phyloP scores from a whole-genome alignment of 345 rosid genomes.

The Pseudoturritis turrita region DNA sequence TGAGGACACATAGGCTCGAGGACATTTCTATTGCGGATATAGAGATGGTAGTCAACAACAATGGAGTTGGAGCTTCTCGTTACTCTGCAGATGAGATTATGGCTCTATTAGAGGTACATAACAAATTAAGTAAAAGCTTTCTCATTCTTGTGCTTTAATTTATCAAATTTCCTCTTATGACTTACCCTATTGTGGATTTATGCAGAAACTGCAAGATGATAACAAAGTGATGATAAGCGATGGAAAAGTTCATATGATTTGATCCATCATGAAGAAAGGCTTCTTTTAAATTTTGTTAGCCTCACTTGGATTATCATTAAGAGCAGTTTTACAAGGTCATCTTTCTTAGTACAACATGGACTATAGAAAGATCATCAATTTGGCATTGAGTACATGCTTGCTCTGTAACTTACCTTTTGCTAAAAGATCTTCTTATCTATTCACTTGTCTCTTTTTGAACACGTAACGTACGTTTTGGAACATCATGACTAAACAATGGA shows the following conservation, averaged over 20 bases:
- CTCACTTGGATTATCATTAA: too few relatives aligned
- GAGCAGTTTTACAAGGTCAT: too few relatives aligned
- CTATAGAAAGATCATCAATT: too few relatives aligned
- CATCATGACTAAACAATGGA: too few relatives aligned
- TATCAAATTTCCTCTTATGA: not conserved
- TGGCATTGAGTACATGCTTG: too few relatives aligned
- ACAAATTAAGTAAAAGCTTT: not conserved
- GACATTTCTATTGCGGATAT: slow-evolving; percentile 64
- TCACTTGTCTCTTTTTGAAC: too few relatives aligned
- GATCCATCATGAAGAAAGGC: slow-evolving; percentile 4
- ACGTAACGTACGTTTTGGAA: too few relatives aligned
- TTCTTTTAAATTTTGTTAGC: too few relatives aligned
- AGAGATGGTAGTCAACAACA: slow-evolving; percentile 57
- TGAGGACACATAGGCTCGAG: slow-evolving; percentile 68
- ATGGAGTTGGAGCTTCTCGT: slow-evolving; percentile 39
- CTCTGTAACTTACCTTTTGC: too few relatives aligned
- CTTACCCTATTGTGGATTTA: not conserved
- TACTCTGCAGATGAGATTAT: slow-evolving; percentile 68
- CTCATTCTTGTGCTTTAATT: not conserved
- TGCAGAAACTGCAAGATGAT: slow-evolving; percentile 87
- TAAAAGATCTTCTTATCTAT: too few relatives aligned
- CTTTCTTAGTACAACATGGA: too few relatives aligned
- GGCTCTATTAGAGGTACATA: slow-evolving; percentile 63
- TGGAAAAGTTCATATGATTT: slow-evolving; percentile 68
- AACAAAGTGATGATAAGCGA: slow-evolving; percentile 87